Base-by-base conservation (phyloP, 805 yeast species). In the Candida corydali region DNA sequence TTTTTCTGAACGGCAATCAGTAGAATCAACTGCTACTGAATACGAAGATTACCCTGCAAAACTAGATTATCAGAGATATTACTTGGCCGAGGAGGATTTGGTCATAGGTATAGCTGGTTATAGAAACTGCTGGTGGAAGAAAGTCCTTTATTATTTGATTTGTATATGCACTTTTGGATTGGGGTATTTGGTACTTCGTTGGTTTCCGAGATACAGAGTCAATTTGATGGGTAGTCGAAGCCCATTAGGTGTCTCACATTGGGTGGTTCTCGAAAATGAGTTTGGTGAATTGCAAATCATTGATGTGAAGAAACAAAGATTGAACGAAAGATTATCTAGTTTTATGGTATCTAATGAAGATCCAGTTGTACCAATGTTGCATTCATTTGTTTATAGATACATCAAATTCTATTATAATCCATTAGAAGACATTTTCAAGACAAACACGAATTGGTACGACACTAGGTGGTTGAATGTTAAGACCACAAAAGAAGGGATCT, bases 81-180 rank as follows among this genome's bases (percentile, higher is more conserved):
- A 91, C 57, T 75, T 93, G 43, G 89, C 96, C 0, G 98, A 93
- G 57, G 98, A 93, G 55, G 99, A 93, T 64, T 66, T 93, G 51
- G 91, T 91, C 9, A 76, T 93, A 41, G 96, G 95, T 43, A 84
- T 93, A 43, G 98, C 97, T 0, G 98, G 98, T 4, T 93, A 86
- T 57, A 59, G 59, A 37, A 75, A 80, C 11, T 74, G 80, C 9
- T 52, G 52, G 32, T 37, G 69, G 45, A 75, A 79, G 42, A 50
- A 60, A 4, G 26, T 63, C 0, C 11, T 73, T 1, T 88, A 81
- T 54, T 72, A 75, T 41, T 10, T 73, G 0, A 40, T 83, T 2
- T 81, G 87, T 42, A 35, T 75, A 0, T 20, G 61, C 2, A 77
- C 96, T 0, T 55, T 76, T 3, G 99, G 99, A 0, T 31, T 87